phyloP scores from a whole-genome alignment of 1,284 basidiomycete species.

The Cryptococcus hybrid region DNA sequence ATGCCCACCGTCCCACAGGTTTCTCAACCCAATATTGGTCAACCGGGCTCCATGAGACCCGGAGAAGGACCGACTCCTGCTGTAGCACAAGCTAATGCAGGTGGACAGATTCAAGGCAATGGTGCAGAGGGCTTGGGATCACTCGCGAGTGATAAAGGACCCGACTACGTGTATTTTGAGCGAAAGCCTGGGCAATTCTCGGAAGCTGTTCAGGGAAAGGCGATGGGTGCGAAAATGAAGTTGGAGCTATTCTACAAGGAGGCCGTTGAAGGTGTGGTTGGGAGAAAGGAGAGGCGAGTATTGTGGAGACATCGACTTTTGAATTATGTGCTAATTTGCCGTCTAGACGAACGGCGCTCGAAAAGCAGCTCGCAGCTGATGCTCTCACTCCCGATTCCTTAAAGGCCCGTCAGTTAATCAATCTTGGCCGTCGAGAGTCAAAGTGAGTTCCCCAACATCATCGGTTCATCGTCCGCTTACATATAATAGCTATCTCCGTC shows the following conservation, averaged over 20 bases:
- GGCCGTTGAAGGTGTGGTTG: constrained; percentile 85
- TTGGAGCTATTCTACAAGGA: constrained; percentile 98
- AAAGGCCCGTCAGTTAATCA: constrained; percentile 85
- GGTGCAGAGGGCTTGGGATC: neutral
- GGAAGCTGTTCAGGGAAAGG: constrained; percentile 83
- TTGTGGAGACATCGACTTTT: too few relatives aligned
- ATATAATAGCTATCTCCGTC: constrained; percentile 64
- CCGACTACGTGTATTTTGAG: constrained; percentile 94
- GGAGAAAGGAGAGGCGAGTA: constrained; percentile 68
- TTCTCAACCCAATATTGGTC: constrained; percentile 31
- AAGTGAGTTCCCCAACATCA: constrained; percentile 50
- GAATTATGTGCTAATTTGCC: neutral
- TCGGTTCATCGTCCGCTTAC: neutral
- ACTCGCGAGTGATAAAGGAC: constrained; percentile 46
- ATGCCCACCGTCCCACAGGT: constrained; percentile 36
- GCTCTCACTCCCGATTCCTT: constrained; percentile 73
- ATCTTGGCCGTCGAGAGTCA: constrained; percentile 87
- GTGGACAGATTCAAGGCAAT: neutral
- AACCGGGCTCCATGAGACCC: constrained; percentile 28
- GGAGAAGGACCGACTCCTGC: neutral
- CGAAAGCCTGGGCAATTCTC: constrained; percentile 79
- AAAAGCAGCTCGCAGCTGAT: constrained; percentile 78
- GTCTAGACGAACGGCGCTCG: constrained; percentile 82
- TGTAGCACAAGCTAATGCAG: too few relatives aligned
- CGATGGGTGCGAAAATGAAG: constrained; percentile 94